Base-by-base conservation (phyloP, 2,329 filamentous ascomycete species). In the Fusarium tanahbumbuense region DNA sequence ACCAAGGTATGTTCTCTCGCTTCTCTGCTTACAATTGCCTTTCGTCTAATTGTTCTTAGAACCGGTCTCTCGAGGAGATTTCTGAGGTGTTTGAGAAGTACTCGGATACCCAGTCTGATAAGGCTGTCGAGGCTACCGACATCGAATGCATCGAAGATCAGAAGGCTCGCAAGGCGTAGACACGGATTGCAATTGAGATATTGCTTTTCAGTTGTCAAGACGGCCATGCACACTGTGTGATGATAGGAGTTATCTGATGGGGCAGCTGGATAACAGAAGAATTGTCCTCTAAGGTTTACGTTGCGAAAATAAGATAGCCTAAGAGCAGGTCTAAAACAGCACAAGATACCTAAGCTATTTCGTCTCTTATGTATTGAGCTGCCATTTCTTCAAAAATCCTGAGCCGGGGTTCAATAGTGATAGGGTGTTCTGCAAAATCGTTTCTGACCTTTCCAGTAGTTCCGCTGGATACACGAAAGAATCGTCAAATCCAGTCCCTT, bases 1-100 rank as follows among this genome's bases (percentile, higher is more conserved):
- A 82, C 80, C 5, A 32, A 41, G 20, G 32, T 41, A 41, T 16
- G 8, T 6, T 13, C 16, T 2, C 10, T 6, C 6, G 5, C 1
- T 40, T 1, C 1, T 23, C 18, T 5, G 11, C 1, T 4, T 8
- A 5, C 1, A 5, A n/a, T 3, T 32, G 15, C 12, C 2, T 15
- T 15, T 20, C 1, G 3, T 20, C 32, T 54, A 4, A 57, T 7
- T 8, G 2, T 0, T 9, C 5, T 11, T 4, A 54, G 47, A 57
- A 42, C 1, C 32, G 10, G 7, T 32, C 34, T 0, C 20, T 32
- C 0, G 46, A 53, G 20, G 25, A 53, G 9, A 40, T 52, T 1
- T 56, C 46, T 1, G n/a, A 53, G 5, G 25, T 53, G 0, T 57
- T 57, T 0, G 25, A 12, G 6, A 57, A 18, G 2, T 12, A 27